A percentile compares a stretch with the other conserved stretches of the same genome.
These are phyloP conservation scores for Psidium guajava DNA, from an alignment of 345 rosid species.

Conservation along the genomic window DNA sequence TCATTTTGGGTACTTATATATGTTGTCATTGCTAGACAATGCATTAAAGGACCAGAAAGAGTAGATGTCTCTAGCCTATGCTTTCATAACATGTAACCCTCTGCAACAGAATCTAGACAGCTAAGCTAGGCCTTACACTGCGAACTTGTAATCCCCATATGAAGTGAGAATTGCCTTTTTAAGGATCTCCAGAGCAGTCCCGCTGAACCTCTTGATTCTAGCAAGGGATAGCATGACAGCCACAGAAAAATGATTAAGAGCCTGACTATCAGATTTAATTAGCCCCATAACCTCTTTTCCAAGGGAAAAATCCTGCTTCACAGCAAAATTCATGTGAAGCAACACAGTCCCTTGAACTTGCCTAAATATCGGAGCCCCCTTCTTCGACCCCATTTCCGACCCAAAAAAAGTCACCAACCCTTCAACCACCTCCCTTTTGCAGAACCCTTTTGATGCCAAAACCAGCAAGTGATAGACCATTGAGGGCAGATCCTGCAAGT, in stretches of 20 bases:
- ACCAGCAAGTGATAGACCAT: slow-evolving; percentile 65
- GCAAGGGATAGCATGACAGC: slow-evolving; percentile 65
- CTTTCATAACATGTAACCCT: not conserved
- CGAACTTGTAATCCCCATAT: slow-evolving; percentile 42
- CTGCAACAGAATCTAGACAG: not conserved
- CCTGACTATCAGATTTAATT: slow-evolving; percentile 41
- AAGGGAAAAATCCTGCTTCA: slow-evolving; percentile 84
- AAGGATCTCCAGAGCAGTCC: slow-evolving; percentile 36
- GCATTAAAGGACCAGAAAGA: not conserved
- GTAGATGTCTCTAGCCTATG: not conserved
- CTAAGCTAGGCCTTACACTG: slow-evolving; percentile 28
- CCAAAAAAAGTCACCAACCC: slow-evolving; percentile 66
- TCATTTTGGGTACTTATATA: not conserved
- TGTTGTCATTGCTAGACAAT: not conserved
- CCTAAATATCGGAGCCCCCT: slow-evolving; percentile 38
- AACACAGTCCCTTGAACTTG: slow-evolving; percentile 76
- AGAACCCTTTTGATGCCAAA: slow-evolving; percentile 71
- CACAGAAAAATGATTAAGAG: slow-evolving; percentile 57
- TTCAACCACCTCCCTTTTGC: slow-evolving; percentile 56
- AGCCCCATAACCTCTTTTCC: slow-evolving; percentile 62
- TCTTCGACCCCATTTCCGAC: slow-evolving; percentile 24
- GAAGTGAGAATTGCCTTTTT: slow-evolving; percentile 46
- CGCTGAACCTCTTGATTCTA: slow-evolving; percentile 58
- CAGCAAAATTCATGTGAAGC: slow-evolving; percentile 82
- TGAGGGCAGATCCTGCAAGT: slow-evolving; percentile 70